Conservation (phyloP, 1,284 basidiomycete genomes). For the Marasmius sp. region DNA sequence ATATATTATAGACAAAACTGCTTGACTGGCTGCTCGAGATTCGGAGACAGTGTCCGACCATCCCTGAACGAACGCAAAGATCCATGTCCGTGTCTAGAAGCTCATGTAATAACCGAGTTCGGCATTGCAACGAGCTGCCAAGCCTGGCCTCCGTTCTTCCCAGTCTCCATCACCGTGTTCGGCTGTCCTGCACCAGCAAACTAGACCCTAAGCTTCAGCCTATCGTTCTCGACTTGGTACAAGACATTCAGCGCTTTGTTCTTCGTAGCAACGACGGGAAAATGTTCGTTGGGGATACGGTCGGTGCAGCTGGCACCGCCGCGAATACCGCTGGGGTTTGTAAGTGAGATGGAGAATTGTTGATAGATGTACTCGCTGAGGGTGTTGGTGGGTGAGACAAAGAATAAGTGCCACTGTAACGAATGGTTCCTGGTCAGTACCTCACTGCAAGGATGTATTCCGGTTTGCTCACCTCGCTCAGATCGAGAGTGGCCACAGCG, state of each 20-base stretch:
- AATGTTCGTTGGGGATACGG: not conserved
- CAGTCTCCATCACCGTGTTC: not conserved
- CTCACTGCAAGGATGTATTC: not conserved
- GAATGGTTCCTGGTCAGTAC: not conserved
- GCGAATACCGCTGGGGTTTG: slow-evolving; percentile 2
- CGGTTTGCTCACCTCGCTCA: not conserved
- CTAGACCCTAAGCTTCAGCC: not conserved
- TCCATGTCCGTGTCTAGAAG: too few species aligned
- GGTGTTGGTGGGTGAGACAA: slow-evolving; percentile 1
- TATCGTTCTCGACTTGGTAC: not conserved
- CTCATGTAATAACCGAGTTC: not conserved
- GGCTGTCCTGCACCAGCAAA: not conserved
- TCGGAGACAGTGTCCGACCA: too few species aligned
- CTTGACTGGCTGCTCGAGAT: too few species aligned
- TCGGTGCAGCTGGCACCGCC: not conserved
- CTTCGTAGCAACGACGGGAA: not conserved
- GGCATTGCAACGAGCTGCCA: slow-evolving; percentile 6
- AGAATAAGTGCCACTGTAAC: slow-evolving; percentile 4
- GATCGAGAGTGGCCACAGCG: not conserved
- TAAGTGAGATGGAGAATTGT: not conserved
- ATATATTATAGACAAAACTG: too few species aligned
- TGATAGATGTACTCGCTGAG: slow-evolving; percentile 6
- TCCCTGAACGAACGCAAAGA: too few species aligned
- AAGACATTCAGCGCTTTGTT: not conserved
- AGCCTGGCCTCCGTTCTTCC: not conserved